Evolutionary conservation across 164 flowering plant genomes (phyloP), one percentile per base, ranked within the genome.

Genomic region (Euptelea pleiosperma): DNA sequence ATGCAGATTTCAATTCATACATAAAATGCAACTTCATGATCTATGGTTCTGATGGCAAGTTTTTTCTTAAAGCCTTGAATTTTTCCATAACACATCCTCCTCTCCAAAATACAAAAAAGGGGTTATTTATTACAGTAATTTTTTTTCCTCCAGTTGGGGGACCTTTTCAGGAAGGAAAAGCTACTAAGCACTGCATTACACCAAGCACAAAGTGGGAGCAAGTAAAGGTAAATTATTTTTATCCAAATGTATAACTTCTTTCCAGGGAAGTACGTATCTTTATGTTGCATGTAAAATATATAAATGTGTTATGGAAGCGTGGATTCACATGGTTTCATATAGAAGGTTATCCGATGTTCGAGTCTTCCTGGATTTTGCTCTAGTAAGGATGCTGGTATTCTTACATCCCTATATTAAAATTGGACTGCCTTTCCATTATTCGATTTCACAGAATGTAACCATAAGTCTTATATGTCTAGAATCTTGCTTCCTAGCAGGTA

Each of bases 151-250:
- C 74, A 85, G 92, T 59, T 73, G 84, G 53, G 39, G 91, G 70
- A 25, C 67, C 77, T 29, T 77, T 71, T 49, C 73, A 59, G 52
- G 96, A 85, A 57, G 79, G 51, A 52, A 77, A 70, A 63, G 62
- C 72, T 55, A 33, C 73, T 28, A 82, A 84, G 68, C 59, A 80
- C 30, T 68, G 63, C 64, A 93, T 93, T 57, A 83, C 90, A n/a
- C 84, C 98, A 14, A 79, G 80, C 77, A 87, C 97, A 16, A 90
- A 93, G 56, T 93, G 97, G 97, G 98, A 87, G 36, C 91, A 87
- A 73, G 97, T 93, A 55, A 93, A 93, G 97, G 98, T 92, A 65
- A 63, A n/a, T n/a, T 51, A 26, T 12, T 25, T 45, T 45, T 45
- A 7, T 14, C 33, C 12, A 47, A n/a, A 47, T 47, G 22, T 25